phyloP scores from a whole-genome alignment of 2,329 filamentous ascomycete genomes.

The Didymella pomorum region DNA sequence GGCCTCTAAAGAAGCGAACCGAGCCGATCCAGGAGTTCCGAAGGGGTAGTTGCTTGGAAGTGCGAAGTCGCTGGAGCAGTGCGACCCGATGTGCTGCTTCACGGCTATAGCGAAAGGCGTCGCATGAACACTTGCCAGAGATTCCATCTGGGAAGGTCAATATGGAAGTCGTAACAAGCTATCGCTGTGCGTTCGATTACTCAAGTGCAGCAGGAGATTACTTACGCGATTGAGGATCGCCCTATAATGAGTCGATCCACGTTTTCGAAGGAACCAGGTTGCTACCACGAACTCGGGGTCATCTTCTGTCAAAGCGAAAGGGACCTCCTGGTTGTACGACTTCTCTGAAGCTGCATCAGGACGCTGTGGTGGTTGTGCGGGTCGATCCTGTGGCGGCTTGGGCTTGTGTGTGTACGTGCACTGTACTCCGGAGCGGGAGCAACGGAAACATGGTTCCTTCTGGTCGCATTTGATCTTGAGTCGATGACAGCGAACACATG shows the following conservation, averaged over 20 bases:
- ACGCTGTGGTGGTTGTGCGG: not conserved
- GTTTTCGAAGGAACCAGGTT: conserved; percentile 31
- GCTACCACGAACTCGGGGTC: conserved; percentile 28
- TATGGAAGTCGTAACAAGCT: not conserved
- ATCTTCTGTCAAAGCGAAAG: conserved; percentile 22
- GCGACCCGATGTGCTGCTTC: conserved; percentile 20
- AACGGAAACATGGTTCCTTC: conserved; percentile 29
- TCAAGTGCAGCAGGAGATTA: not conserved
- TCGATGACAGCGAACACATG: conserved; percentile 34
- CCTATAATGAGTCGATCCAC: conserved; percentile 27
- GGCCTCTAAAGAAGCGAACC: conserved; percentile 22
- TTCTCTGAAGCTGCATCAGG: not conserved
- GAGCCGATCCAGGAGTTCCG: conserved; percentile 24
- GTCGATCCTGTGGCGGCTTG: not conserved
- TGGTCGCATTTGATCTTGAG: conserved; percentile 37
- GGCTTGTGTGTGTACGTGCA: conserved; percentile 29
- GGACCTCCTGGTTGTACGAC: not conserved
- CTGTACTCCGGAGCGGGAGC: conserved; percentile 23
- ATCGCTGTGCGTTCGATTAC: not conserved
- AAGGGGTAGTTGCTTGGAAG: conserved; percentile 35
- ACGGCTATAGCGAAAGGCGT: conserved; percentile 25
- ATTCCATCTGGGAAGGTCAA: conserved; percentile 24
- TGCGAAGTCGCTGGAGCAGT: conserved; percentile 29
- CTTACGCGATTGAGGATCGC: conserved; percentile 26
- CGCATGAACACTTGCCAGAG: conserved; percentile 17